Evolutionary conservation across 495 filamentous ascomycete species (phyloP).

Genomic region (Chaetomium tenue): DNA sequence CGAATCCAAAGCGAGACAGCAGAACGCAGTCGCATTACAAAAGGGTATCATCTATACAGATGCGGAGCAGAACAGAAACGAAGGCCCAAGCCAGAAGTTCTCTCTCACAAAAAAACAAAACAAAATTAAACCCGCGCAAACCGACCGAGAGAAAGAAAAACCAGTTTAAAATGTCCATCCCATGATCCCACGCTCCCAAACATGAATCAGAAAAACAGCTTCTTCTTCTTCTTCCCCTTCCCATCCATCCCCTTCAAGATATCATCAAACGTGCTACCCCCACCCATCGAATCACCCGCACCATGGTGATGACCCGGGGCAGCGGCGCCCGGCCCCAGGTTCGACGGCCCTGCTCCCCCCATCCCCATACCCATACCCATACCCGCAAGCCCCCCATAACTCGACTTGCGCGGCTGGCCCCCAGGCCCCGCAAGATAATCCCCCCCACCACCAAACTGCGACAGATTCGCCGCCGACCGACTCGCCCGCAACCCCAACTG

Average conservation of each 20-base stretch:
- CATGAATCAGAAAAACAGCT: slow-evolving; percentile 39
- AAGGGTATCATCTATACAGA: slow-evolving; percentile 25
- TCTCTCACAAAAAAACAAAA: slow-evolving; percentile 1
- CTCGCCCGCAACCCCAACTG: slow-evolving; percentile 13
- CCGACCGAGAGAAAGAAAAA: neutral
- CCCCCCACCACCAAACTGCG: neutral
- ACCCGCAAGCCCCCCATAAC: slow-evolving; percentile 14
- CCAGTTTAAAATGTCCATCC: neutral
- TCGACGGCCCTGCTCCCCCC: neutral
- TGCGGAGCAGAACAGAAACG: slow-evolving; percentile 10
- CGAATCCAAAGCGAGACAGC: neutral
- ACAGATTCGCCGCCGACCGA: slow-evolving; percentile 21
- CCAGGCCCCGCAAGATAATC: neutral
- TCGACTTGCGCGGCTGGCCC: slow-evolving; percentile 13
- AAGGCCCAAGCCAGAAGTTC: neutral
- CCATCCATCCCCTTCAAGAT: slow-evolving; percentile 55
- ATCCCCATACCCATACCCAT: neutral
- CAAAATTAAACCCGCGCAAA: neutral
- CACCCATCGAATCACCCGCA: slow-evolving; percentile 26
- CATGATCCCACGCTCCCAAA: neutral
- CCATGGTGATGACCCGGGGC: slow-evolving; percentile 4
- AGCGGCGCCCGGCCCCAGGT: slow-evolving; percentile 1
- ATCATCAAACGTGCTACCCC: slow-evolving; percentile 61
- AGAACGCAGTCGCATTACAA: slow-evolving; percentile 5
- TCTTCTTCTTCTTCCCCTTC: slow-evolving; percentile 45